Evolutionary conservation across 345 rosid genomes (phyloP), one percentile per base, ranked within the genome.

Genomic region (Heritiera littoralis): DNA sequence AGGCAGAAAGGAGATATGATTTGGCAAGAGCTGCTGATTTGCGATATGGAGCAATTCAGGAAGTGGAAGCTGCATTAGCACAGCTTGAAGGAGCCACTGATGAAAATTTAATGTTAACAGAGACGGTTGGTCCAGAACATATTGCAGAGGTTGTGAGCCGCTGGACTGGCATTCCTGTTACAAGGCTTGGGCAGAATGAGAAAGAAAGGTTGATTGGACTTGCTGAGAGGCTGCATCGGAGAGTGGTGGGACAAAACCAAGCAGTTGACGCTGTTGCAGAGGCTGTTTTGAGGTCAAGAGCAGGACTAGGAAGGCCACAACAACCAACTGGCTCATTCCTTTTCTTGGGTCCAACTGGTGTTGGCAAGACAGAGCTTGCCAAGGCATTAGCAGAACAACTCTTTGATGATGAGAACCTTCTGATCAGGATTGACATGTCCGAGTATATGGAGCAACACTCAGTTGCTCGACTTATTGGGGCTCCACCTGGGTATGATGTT

Each of bases 301-400:
- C 98, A 2, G 97, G 98, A 0, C 74, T 93, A 66, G 98, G 98
- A n/a, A 90, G 98, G 84, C 99, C 94, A 1, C 94, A 95, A 7
- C 99, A 95, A 40, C 99, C 98, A 30, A 95, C 98, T 78, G 98
- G 99, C 2, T 89, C 93, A n/a, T 92, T 93, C 85, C 79, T 93
- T 8, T 92, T 95, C 90, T 83, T 92, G 85, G 98, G 98, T 3
- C 98, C 98, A 18, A 92, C 98, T n/a, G 98, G 98, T 83, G 98
- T 95, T 69, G 98, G 98, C 20, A 95, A 93, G 78, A 95, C 98
- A 0, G 98, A 95, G 84, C 95, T 92, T 0, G 94, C 98, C 0
- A 93, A 93, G 87, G 98, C 98, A n/a, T 89, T 95, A 2, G 98
- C 98, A 0, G 97, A 95, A 83, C 98, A 95, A 78, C 94, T 95